Evolutionary conservation across 805 yeast genomes (phyloP), one percentile per base, ranked within the genome.

Genomic region (Metahyphopichia silvanorum): DNA sequence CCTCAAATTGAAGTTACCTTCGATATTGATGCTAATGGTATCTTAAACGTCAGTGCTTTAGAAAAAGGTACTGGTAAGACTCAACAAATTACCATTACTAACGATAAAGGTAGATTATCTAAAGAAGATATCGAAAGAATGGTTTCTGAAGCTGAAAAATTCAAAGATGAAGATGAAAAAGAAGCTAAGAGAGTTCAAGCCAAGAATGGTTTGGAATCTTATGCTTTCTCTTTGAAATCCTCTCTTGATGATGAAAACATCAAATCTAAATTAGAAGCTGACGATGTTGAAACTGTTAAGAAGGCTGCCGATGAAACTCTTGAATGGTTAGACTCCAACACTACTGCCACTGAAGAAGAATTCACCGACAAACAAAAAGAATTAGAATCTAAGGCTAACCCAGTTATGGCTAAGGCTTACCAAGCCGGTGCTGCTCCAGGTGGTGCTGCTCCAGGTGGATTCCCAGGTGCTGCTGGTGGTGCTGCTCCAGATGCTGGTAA

Each of bases 11-110:
- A 89, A 77, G 97, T 89, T 49, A 89, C 96, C 55, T 89, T 89
- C 61, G 97, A 89, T 66, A 74, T 89, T 57, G 97, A 89, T 67
- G 96, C 97, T 48, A 89, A 89, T 69, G 97, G 97, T 76, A 89
- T 89, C 70, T 75, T 89, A 70, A 89, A 89, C 68, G 97, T 89
- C 38, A 82, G 94, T 49, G 97, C 97, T 40, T 76, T 88, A 51
- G 98, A 89, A 76, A 89, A 91, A 79, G 96, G 96, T 74, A 91
- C 97, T 46, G 98, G 97, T 76, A 91, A 89, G 78, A 71, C 95
- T 52, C 87, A 83, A 75, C 83, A 91, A 82, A 91, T 89, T 61
- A 89, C 97, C 64, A 91, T 89, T 69, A 89, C 97, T 69, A 91
- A 89, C 75, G 97, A 89, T 69, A 91, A 89, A 77, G 98, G 98